Percentiles rank a stretch among this genome's conserved stretches.
Conservation (phyloP, 1,139 yeast genomes). For the Debaryomyces coudertii region DNA sequence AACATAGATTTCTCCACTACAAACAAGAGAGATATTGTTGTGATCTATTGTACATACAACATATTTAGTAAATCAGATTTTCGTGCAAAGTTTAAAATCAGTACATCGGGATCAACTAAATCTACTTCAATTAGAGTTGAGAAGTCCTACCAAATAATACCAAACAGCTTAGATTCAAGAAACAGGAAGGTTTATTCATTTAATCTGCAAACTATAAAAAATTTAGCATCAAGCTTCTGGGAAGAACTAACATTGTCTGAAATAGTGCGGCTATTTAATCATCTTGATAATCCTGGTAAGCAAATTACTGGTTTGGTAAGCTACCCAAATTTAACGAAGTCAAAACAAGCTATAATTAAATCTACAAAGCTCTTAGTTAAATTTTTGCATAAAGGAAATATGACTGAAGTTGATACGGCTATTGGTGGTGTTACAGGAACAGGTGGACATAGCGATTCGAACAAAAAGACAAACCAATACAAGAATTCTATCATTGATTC, state of each 20-base stretch:
- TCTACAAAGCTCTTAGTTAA: slow-evolving; percentile 26
- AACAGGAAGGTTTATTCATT: slow-evolving; percentile 23
- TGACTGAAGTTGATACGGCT: slow-evolving; percentile 30
- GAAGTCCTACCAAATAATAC: slow-evolving; percentile 32
- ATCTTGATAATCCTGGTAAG: slow-evolving; percentile 37
- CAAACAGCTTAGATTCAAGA: slow-evolving; percentile 21
- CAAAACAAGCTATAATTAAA: slow-evolving; percentile 19
- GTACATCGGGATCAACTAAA: slow-evolving; percentile 25
- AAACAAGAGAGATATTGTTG: slow-evolving; percentile 39
- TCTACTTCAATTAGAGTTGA: slow-evolving; percentile 30
- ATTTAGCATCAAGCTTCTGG: slow-evolving; percentile 31
- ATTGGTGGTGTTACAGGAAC: slow-evolving; percentile 37
- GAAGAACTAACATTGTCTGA: slow-evolving; percentile 41
- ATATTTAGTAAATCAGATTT: slow-evolving; percentile 52
- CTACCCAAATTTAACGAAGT: slow-evolving; percentile 25
- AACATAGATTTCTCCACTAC: slow-evolving; percentile 16
- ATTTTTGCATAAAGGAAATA: slow-evolving; percentile 31
- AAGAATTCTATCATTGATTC: slow-evolving; percentile 40
- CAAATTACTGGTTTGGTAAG: slow-evolving; percentile 42
- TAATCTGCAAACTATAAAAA: slow-evolving; percentile 24
- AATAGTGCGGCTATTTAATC: slow-evolving; percentile 34
- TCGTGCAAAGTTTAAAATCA: slow-evolving; percentile 38
- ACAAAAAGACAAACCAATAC: slow-evolving; percentile 33
- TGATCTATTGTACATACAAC: slow-evolving; percentile 54
- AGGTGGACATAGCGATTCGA: slow-evolving; percentile 28